These are phyloP conservation scores for Tetrapisispora namnaoensis DNA, from an alignment of 805 yeast species.

Conservation along the genomic window DNA sequence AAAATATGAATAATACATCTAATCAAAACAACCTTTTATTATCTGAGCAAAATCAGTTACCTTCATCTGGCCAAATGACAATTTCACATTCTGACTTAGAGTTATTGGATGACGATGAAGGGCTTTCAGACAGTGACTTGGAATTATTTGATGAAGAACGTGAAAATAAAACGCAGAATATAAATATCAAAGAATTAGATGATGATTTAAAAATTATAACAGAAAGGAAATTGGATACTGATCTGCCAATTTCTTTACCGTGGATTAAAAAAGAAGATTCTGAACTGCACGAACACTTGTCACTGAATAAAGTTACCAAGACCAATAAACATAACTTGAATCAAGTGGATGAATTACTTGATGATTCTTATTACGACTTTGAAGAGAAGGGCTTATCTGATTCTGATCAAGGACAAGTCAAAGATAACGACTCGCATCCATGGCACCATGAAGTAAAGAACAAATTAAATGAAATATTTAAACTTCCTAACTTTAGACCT, in stretches of 20 bases:
- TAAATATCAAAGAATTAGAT: constrained; percentile 23
- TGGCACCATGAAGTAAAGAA: constrained; percentile 66
- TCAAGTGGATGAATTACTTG: constrained; percentile 13
- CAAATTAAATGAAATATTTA: constrained; percentile 50
- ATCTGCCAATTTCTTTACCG: constrained; percentile 5
- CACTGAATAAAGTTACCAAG: background rate
- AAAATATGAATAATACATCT: background rate
- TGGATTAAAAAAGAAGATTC: constrained; percentile 9
- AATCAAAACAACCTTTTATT: background rate
- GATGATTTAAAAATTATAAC: constrained; percentile 27
- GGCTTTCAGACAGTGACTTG: constrained; percentile 28
- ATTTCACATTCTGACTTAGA: constrained; percentile 20
- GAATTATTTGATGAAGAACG: constrained; percentile 30
- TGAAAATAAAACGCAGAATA: constrained; percentile 20
- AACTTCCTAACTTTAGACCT: constrained; percentile 56
- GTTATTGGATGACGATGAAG: constrained; percentile 16
- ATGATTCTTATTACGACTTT: constrained; percentile 19
- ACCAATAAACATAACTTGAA: background rate
- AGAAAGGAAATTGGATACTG: constrained; percentile 21
- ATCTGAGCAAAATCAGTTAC: background rate
- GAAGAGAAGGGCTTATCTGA: constrained; percentile 9
- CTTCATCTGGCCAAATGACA: background rate
- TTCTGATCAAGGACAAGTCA: constrained; percentile 1
- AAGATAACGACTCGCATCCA: constrained; percentile 11
- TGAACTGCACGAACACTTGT: background rate